Percentiles rank a stretch among this genome's conserved stretches.
Evolutionary conservation across 1,284 basidiomycete species (phyloP).

Genomic region (Takashimella tepidaria): DNA sequence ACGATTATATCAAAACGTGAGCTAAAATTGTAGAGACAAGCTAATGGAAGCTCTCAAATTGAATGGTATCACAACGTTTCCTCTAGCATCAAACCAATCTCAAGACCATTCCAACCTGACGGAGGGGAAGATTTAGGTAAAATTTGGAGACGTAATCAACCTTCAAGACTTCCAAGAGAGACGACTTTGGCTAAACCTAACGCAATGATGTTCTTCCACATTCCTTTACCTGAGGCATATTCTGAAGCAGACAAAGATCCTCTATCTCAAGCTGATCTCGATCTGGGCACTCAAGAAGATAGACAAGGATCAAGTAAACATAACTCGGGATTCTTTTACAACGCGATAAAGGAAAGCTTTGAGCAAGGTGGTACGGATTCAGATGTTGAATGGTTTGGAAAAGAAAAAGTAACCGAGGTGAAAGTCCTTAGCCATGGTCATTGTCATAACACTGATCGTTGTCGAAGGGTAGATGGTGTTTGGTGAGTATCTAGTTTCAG

Average conservation of each 20-base stretch:
- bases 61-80: slow-evolving; percentile 83
- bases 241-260: slow-evolving; percentile 7
- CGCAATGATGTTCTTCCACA: slow-evolving; percentile 92
- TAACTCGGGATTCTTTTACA: slow-evolving; percentile 73
- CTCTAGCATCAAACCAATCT: slow-evolving; percentile 61
- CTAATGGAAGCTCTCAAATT: slow-evolving; percentile 56
- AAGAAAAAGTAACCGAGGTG: slow-evolving; percentile 31
- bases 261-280: slow-evolving; percentile 50
- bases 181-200: slow-evolving; percentile 76
- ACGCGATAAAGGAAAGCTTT: slow-evolving; percentile 59
- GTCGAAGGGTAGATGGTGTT: slow-evolving; percentile 70
- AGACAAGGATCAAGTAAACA: slow-evolving; percentile 55
- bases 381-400: slow-evolving; percentile 35
- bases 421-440: slow-evolving; percentile 77
- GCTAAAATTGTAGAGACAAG: background rate
- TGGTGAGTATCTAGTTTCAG: slow-evolving; percentile 57
- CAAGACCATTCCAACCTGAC: slow-evolving; percentile 74
- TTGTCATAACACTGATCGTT: slow-evolving; percentile 82
- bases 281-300: slow-evolving; percentile 65
- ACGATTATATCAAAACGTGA: slow-evolving; percentile 66
- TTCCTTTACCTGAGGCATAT: slow-evolving; percentile 65
- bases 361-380: slow-evolving; percentile 50
- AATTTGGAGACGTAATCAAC: slow-evolving; percentile 51
- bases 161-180: slow-evolving; percentile 1
- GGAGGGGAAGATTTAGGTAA: slow-evolving; percentile 61